Base-by-base conservation (phyloP, 1,139 yeast species). In the Sugiyamaella paludigena region DNA sequence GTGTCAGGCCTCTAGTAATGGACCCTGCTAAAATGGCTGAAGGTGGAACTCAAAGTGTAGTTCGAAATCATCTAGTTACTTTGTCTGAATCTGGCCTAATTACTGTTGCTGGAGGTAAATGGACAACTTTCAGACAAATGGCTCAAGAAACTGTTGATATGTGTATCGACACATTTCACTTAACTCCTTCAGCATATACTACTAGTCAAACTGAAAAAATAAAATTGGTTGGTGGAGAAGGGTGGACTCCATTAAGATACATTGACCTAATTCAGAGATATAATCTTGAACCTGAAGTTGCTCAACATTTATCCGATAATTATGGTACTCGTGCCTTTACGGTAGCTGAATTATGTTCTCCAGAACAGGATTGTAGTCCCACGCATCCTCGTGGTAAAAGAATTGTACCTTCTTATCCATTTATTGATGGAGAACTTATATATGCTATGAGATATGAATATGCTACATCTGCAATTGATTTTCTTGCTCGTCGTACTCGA, bases 51-150 rank as follows among this genome's bases (percentile, higher is more conserved):
- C 94, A 87, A 70, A 92, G 89, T 49, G 77, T 91, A 56, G 98
- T 91, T 47, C 83, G 98, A 73, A 86, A 88, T 59, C 98, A 91
- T 70, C 76, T 91, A 65, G 78, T 91, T 53, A 78, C 85, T 60
- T 77, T 81, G 40, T 80, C 95, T 19, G 80, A 76, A 51, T 75
- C 84, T 45, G 94, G 92, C 24, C 77, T 91, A 59, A 76, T 91
- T 45, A 91, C 98, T 43, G 86, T 91, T 60, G 85, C 96, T 28
- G 98, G 98, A 63, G 98, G 98, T 69, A 91, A 91, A 72, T 91
- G 98, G 98, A 91, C 98, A 50, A 91, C 98, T 36, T 91, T 89
- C 74, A 80, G 98, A 73, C 96, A 88, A 73, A 91, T 91, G 98
- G 96, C 98, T 33, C 83, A 89, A 72, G 96, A 91, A 73, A 87